These are phyloP conservation scores for Aspergillus candidus DNA, from an alignment of 2,329 filamentous ascomycete species.

Conservation along the genomic window DNA sequence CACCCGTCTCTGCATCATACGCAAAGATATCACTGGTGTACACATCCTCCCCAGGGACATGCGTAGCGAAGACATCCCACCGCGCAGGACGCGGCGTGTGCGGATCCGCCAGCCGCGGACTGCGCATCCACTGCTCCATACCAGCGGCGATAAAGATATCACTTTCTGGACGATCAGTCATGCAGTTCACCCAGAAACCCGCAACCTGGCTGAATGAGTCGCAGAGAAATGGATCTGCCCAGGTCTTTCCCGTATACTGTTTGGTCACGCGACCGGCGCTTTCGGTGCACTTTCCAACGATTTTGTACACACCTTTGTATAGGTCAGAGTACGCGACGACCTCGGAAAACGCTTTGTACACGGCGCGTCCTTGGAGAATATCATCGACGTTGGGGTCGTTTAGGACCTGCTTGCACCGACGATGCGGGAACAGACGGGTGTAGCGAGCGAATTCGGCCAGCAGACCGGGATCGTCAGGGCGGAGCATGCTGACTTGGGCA, in stretches of 20 bases:
- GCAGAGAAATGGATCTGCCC: conserved; percentile 21
- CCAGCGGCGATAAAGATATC: conserved; percentile 30
- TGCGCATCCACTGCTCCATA: conserved; percentile 25
- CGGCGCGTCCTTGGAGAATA: conserved; percentile 17
- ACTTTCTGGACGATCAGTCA: conserved; percentile 19
- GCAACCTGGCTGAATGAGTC: conserved; percentile 32
- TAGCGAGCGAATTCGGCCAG: conserved; percentile 12
- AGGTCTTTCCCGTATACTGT: conserved; percentile 13
- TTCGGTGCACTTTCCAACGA: conserved; percentile 17
- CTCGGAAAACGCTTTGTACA: conserved; percentile 15
- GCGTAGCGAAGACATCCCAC: conserved; percentile 26
- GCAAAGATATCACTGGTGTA: conserved; percentile 30
- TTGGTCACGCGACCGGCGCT: conserved; percentile 20
- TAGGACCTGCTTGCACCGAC: conserved; percentile 13
- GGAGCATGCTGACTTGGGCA: conserved; percentile 7
- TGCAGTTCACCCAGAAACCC: conserved; percentile 35
- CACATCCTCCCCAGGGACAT: conserved; percentile 16
- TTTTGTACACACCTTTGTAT: conserved; percentile 13
- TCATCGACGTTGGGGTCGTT: conserved; percentile 16
- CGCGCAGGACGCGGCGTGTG: conserved; percentile 5
- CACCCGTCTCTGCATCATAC: conserved; percentile 22
- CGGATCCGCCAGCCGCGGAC: conserved; percentile 13
- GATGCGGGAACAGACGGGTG: conserved; percentile 10
- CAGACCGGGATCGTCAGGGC: not conserved
- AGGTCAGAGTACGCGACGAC: conserved; percentile 14